Evolutionary conservation across 164 flowering plant genomes (phyloP).

Genomic region (Stephania yunnanensis): DNA sequence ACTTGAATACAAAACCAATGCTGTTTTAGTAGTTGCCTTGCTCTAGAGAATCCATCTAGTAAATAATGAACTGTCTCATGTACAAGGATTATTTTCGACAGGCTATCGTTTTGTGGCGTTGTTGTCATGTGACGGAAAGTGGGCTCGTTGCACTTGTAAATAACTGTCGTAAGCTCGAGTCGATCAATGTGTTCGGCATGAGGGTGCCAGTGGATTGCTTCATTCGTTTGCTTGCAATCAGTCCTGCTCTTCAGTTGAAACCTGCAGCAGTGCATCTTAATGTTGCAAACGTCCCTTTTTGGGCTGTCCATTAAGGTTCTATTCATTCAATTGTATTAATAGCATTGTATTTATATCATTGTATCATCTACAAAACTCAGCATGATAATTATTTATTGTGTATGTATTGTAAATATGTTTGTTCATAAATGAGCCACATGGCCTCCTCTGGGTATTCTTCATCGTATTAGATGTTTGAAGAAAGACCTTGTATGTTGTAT

Average conservation of each 20-base stretch:
- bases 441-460: too few relatives aligned
- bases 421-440: too few relatives aligned
- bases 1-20: neutral
- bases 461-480: too few relatives aligned
- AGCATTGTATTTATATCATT: neutral
- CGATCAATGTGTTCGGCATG: conserved; percentile 83
- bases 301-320: conserved; percentile 22
- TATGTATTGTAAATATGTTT: neutral
- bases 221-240: conserved; percentile 49
- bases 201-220: conserved; percentile 74
- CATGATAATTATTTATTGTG: neutral
- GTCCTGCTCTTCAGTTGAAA: conserved; percentile 80
- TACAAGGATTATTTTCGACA: conserved; percentile 17
- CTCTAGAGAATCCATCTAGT: neutral
- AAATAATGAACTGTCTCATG: too few relatives aligned
- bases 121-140: conserved; percentile 80
- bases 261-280: conserved; percentile 33
- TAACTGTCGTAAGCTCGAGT: conserved; percentile 63
- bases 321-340: neutral
- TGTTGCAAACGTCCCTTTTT: conserved; percentile 25
- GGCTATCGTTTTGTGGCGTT: conserved; percentile 86
- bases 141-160: conserved; percentile 73
- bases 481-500: too few relatives aligned
- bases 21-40: neutral
- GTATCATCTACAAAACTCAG: neutral